These are phyloP conservation scores for Flaveria sonorensis DNA, from an alignment of 129 eudicot genomes.

Conservation along the genomic window DNA sequence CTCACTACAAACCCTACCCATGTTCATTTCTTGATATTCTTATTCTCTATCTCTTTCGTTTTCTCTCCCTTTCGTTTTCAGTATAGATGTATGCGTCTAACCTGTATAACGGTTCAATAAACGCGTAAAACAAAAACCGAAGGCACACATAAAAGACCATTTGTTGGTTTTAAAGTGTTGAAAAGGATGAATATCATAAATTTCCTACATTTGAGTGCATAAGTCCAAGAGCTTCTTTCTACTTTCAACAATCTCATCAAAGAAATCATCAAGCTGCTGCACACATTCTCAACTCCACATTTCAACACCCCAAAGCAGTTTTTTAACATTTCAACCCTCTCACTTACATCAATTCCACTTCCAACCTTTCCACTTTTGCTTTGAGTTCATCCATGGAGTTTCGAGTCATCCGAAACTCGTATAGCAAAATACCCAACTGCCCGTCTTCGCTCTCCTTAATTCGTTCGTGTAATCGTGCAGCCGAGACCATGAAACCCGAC, in stretches of 20 bases:
- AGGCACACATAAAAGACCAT: neutral
- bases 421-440: slow-evolving; percentile 43
- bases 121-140: neutral
- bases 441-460: slow-evolving; percentile 43
- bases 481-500: slow-evolving; percentile 54
- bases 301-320: slow-evolving; percentile 51
- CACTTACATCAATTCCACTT: slow-evolving; percentile 54
- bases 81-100: neutral
- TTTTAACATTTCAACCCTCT: slow-evolving; percentile 57
- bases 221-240: slow-evolving; percentile 74
- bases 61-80: neutral
- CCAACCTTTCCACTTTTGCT: slow-evolving; percentile 52
- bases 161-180: neutral
- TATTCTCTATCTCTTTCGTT: neutral
- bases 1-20: neutral
- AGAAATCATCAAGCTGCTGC: slow-evolving; percentile 80
- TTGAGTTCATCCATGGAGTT: slow-evolving; percentile 50
- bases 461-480: slow-evolving; percentile 43
- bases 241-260: slow-evolving; percentile 83
- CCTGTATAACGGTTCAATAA: neutral
- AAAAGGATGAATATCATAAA: neutral
- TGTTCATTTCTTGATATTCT: neutral
- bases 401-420: slow-evolving; percentile 49
- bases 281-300: slow-evolving; percentile 61
- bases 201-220: slow-evolving; percentile 56